Conservation (phyloP, 2,329 filamentous ascomycete species). For the Tolypocladium sp. region DNA sequence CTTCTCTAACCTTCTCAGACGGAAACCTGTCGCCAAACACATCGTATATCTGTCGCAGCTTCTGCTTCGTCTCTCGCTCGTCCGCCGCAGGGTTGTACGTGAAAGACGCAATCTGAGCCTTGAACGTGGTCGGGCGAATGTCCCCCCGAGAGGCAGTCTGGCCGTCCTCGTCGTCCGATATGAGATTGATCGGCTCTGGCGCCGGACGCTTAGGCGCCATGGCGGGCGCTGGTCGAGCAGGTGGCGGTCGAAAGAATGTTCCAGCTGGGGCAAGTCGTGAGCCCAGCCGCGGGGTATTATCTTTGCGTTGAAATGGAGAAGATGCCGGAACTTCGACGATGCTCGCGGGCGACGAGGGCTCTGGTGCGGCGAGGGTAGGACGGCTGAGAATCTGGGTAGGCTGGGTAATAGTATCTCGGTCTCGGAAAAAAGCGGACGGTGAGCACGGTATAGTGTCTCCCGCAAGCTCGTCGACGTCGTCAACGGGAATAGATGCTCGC, state of each 20-base stretch:
- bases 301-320: slow-evolving; percentile 55
- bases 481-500: slow-evolving; percentile 10
- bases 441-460: slow-evolving; percentile 37
- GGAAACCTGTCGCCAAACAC: slow-evolving; percentile 21
- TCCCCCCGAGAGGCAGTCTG: slow-evolving; percentile 46
- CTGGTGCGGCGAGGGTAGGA: slow-evolving; percentile 20
- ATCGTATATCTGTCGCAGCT: slow-evolving; percentile 26
- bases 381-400: slow-evolving; percentile 37
- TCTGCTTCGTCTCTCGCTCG: slow-evolving; percentile 23
- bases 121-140: slow-evolving; percentile 52
- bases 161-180: slow-evolving; percentile 38
- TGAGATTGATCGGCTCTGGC: slow-evolving; percentile 34
- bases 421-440: slow-evolving; percentile 24
- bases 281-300: slow-evolving; percentile 24
- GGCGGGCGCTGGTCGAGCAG: slow-evolving; percentile 17
- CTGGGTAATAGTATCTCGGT: slow-evolving; percentile 26
- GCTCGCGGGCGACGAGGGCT: slow-evolving; percentile 34
- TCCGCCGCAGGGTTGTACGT: slow-evolving; percentile 39
- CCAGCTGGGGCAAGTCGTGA: slow-evolving; percentile 67
- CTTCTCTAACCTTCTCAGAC: slow-evolving; percentile 20
- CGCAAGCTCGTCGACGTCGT: slow-evolving; percentile 36
- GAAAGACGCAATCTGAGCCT: slow-evolving; percentile 27
- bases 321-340: slow-evolving; percentile 79
- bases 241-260: slow-evolving; percentile 56
- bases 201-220: slow-evolving; percentile 25